Evolutionary conservation across 768 basidiomycete genomes (phyloP).

Genomic region (Podaxis carcinomalis): DNA sequence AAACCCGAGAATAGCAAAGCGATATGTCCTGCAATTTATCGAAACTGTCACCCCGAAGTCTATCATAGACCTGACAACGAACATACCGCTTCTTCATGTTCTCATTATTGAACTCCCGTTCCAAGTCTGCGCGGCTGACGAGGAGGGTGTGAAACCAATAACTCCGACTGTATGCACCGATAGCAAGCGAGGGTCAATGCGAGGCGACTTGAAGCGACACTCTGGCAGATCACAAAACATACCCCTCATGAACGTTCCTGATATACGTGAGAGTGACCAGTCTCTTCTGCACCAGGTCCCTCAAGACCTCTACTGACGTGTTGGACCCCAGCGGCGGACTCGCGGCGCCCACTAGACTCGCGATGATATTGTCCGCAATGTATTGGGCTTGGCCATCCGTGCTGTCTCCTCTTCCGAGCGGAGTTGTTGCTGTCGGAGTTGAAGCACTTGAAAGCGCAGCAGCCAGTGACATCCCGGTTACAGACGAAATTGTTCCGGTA

Average conservation of each 20-base stretch:
- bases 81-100: constrained; percentile 75
- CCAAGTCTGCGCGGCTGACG: constrained; percentile 69
- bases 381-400: constrained; percentile 60
- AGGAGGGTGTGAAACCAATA: constrained; percentile 90
- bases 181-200: constrained; percentile 4
- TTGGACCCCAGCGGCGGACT: constrained; percentile 53
- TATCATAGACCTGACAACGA: background rate
- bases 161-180: constrained; percentile 46
- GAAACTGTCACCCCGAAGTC: constrained; percentile 2
- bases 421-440: constrained; percentile 38
- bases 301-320: constrained; percentile 72
- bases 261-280: constrained; percentile 83
- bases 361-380: constrained; percentile 33
- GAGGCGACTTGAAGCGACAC: constrained; percentile 1
- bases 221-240: constrained; percentile 22
- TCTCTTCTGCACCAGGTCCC: constrained; percentile 79
- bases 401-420: constrained; percentile 47
- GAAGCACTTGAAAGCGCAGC: constrained; percentile 29
- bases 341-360: constrained; percentile 28
- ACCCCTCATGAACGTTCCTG: constrained; percentile 86
- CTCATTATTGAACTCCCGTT: constrained; percentile 66
- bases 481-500: constrained; percentile 24
- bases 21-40: constrained; percentile 53
- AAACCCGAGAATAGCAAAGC: constrained; percentile 84
- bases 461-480: constrained; percentile 26